Evolutionary conservation across 2,329 filamentous ascomycete species (phyloP).

Genomic region (Graphiopsis chlorocephala): DNA sequence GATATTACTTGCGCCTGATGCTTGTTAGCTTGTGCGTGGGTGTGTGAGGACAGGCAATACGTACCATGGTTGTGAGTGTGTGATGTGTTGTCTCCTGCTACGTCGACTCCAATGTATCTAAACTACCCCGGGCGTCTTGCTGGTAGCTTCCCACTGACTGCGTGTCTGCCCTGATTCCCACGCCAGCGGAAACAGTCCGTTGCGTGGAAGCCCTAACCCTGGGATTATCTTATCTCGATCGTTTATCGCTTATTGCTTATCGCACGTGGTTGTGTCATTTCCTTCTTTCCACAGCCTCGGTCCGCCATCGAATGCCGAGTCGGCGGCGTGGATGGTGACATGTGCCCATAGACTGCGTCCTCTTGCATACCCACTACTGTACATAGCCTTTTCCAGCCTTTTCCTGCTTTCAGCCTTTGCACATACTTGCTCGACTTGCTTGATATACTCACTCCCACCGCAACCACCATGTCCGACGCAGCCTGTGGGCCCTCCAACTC

Average conservation of each 20-base stretch:
- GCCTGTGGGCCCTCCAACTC: conserved; percentile 74
- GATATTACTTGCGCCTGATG: conserved; percentile 72
- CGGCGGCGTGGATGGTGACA: conserved; percentile 9
- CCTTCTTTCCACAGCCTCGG: neutral
- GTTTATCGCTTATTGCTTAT: neutral
- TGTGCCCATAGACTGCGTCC: conserved; percentile 10
- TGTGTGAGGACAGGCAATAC: neutral
- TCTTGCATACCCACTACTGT: neutral
- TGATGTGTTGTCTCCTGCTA: conserved; percentile 17
- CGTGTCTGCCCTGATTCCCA: neutral
- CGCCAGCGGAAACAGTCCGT: neutral
- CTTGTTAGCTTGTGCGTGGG: conserved; percentile 8
- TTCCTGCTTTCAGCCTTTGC: neutral
- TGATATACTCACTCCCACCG: neutral
- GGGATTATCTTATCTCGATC: neutral
- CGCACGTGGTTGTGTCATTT: neutral
- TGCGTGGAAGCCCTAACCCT: neutral
- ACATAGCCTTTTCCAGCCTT: neutral
- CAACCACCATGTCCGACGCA: conserved; percentile 62
- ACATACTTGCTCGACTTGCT: neutral
- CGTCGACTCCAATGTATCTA: neutral
- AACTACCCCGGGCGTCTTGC: neutral
- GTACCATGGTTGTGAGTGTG: conserved; percentile 16
- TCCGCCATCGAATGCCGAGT: neutral
- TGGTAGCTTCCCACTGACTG: conserved; percentile 2